phyloP scores from a whole-genome alignment of 1,284 basidiomycete species.

The Kalmanozyma brasiliensis region DNA sequence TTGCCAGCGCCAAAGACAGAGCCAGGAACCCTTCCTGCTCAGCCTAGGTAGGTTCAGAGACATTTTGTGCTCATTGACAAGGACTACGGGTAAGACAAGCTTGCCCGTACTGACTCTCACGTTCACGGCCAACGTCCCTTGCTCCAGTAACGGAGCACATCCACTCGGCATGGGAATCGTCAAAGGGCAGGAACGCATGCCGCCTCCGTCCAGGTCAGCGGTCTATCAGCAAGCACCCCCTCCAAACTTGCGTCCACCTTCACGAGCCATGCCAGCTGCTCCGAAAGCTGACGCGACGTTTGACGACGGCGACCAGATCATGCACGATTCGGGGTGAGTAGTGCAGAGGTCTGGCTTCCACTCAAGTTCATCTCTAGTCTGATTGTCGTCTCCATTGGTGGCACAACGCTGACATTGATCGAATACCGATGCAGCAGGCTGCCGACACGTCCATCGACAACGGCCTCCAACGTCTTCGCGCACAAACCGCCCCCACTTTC shows the following conservation, averaged over 20 bases:
- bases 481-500: constrained; percentile 19
- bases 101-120: too few species aligned
- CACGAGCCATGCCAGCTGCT: neutral
- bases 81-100: too few species aligned
- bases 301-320: neutral
- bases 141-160: too few species aligned
- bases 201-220: neutral
- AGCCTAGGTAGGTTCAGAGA: constrained; percentile 1
- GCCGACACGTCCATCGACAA: constrained; percentile 13
- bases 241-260: neutral
- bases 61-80: too few species aligned
- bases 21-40: neutral
- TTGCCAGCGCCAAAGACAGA: neutral
- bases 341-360: too few species aligned
- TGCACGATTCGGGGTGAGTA: neutral
- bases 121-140: too few species aligned
- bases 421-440: neutral
- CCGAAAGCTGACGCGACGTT: neutral
- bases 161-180: too few species aligned
- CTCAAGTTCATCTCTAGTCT: too few species aligned
- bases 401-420: neutral
- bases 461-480: constrained; percentile 31
- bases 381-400: too few species aligned
- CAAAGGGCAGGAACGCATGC: neutral
- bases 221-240: neutral